Conservation (phyloP, 2,329 filamentous ascomycete genomes). For the Cladophialophora yegresii region DNA sequence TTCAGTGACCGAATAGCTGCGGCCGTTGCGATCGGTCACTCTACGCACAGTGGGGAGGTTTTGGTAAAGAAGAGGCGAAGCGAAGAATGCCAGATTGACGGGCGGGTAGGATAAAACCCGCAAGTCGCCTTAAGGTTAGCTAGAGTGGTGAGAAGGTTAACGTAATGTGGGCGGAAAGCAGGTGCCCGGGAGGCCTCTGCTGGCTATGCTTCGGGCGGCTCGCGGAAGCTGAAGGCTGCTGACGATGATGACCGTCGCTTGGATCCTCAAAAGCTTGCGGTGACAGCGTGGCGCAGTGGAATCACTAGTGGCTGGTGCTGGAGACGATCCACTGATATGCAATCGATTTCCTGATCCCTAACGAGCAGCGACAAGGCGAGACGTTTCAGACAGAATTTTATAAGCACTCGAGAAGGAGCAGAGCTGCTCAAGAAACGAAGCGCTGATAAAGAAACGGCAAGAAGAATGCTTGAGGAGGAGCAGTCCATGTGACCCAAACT, state of each 20-base stretch:
- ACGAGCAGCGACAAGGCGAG: background rate
- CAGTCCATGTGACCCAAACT: conserved; percentile 15
- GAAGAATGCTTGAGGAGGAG: background rate
- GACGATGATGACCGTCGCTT: conserved; percentile 13
- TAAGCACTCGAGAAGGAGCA: conserved; percentile 4
- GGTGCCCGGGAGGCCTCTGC: conserved; percentile 13
- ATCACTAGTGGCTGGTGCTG: conserved; percentile 15
- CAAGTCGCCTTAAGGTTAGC: conserved; percentile 19
- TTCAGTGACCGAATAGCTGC: conserved; percentile 33
- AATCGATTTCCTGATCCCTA: background rate
- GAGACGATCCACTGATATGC: conserved; percentile 14
- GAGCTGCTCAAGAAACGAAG: background rate
- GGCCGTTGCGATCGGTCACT: conserved; percentile 33
- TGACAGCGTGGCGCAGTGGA: conserved; percentile 27
- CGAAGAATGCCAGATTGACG: conserved; percentile 35
- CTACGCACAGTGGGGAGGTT: conserved; percentile 30
- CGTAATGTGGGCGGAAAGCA: background rate
- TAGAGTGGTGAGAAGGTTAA: conserved; percentile 19
- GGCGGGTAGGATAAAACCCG: conserved; percentile 17
- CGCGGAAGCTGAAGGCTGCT: conserved; percentile 17
- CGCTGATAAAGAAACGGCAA: conserved; percentile 7
- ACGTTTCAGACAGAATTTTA: background rate
- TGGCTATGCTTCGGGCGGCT: conserved; percentile 10
- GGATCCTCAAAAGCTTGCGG: background rate
- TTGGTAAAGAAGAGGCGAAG: conserved; percentile 32